Evolutionary conservation across 73 alveolate genomes (phyloP).

Genomic region (Tetrahymena elliotti): DNA sequence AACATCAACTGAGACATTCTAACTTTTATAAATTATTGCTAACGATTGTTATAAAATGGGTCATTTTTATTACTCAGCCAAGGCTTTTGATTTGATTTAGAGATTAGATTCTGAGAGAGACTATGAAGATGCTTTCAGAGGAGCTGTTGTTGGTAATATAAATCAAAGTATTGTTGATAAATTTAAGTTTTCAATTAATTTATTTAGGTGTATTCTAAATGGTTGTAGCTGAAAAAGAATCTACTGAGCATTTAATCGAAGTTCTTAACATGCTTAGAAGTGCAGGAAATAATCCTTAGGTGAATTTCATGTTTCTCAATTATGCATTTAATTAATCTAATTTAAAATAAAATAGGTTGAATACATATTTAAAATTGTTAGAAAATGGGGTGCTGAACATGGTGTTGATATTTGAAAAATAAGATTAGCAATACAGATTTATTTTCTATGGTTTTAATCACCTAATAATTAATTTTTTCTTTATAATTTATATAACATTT

Average conservation of each 20-base stretch:
- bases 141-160: slow-evolving; percentile 27
- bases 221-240: slow-evolving; percentile 32
- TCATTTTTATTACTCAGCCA: slow-evolving; percentile 91
- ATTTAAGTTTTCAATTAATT: background rate
- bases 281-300: slow-evolving; percentile 34
- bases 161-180: background rate
- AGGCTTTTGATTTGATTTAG: slow-evolving; percentile 96
- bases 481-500: background rate
- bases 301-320: background rate
- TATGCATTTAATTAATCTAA: background rate
- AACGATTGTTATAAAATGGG: slow-evolving; percentile 99
- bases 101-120: slow-evolving; percentile 96
- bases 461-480: background rate
- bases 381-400: slow-evolving; percentile 40
- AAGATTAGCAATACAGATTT: background rate
- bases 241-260: slow-evolving; percentile 2
- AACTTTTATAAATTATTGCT: slow-evolving; percentile 85
- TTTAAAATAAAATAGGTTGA: background rate
- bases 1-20: slow-evolving; percentile 84
- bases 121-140: slow-evolving; percentile 88
- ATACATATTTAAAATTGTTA: slow-evolving; percentile 17
- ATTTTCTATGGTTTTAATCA: background rate
- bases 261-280: slow-evolving; percentile 4
- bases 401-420: slow-evolving; percentile 24
- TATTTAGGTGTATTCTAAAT: slow-evolving; percentile 15